Percentiles rank a stretch among this genome's conserved stretches.
Conservation (phyloP, 305 asterid genomes). For the Rubia peregrina region DNA sequence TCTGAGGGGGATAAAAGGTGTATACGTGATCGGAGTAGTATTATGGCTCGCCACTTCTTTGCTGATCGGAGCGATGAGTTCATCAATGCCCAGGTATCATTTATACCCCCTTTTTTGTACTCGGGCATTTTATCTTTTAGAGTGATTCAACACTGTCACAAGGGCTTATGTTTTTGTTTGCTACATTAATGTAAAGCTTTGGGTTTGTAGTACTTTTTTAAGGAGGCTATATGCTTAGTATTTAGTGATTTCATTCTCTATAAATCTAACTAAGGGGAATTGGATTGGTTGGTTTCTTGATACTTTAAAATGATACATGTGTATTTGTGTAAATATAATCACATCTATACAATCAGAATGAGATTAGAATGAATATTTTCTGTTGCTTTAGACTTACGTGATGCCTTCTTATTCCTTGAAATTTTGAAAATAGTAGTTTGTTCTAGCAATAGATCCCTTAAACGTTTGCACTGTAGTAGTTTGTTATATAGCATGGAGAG, state of each 20-base stretch:
- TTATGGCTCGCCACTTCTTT: constrained; percentile 98
- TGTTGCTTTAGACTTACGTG: neutral
- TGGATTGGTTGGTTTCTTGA: constrained; percentile 3
- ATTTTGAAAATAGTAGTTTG: neutral
- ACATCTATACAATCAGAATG: neutral
- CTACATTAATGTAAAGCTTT: neutral
- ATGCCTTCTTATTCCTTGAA: neutral
- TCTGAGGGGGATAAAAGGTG: constrained; percentile 94
- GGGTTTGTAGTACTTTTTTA: neutral
- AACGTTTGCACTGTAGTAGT: neutral
- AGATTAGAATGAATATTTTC: neutral
- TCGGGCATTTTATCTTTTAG: neutral
- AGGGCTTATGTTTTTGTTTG: neutral
- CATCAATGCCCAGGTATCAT: constrained; percentile 75
- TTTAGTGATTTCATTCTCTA: neutral
- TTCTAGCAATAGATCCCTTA: neutral
- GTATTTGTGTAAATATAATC: neutral
- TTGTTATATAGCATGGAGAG: neutral
- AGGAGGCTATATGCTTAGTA: neutral
- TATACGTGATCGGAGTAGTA: constrained; percentile 97
- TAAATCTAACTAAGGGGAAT: neutral
- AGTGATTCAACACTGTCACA: neutral
- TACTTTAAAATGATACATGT: neutral
- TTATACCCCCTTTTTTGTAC: neutral
- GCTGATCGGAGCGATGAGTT: constrained; percentile 93